Evolutionary conservation across 75 land plant genomes (phyloP), one percentile per base, ranked within the genome.

Genomic region (Sequoiadendron giganteum): DNA sequence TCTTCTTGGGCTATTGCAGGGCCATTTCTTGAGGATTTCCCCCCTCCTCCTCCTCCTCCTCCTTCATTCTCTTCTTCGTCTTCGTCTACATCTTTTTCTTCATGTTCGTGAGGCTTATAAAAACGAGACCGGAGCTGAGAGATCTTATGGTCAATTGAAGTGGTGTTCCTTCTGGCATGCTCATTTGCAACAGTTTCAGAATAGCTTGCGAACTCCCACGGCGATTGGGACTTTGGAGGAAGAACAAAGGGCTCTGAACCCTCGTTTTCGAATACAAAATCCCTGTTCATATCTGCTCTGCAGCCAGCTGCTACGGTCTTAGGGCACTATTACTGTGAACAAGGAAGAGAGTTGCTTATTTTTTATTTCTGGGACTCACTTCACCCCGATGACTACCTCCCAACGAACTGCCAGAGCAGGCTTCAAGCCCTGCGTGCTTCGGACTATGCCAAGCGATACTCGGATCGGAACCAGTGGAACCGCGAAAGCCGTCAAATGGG

Each of bases 181-280:
- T 98, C 99, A 30, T 94, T 95, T 25, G 89, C 93, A 30, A 93
- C 95, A 5, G 97, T 92, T 47, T 91, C 93, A 5, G 97, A 93
- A 90, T 94, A 96, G 40, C 93, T 86, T 13, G 95, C 90, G 83
- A 98, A 98, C 54, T 98, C 99, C 99, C 99, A 98, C 0, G 99
- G 98, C 3, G 98, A 96, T 86, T 96, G 97, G 4, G 88, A 85
- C 84, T 49, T 85, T 38, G 70, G 86, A 42, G 88, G 55, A 42
- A 49, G 83, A 40, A 48, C 82, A 72, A 87, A 83, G 49, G 55
- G 19, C 65, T 40, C 85, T 43, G 25, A 49, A 55, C 86, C 90
- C 48, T 68, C 89, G 3, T 79, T 88, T 36, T 92, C 94, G 75
- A 90, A 92, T 72, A 85, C 86, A 68, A 92, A 92, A 28, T 84